Evolutionary conservation across 176 grass and related monocot genomes (phyloP).

Genomic region (Phoenix dactylifera): DNA sequence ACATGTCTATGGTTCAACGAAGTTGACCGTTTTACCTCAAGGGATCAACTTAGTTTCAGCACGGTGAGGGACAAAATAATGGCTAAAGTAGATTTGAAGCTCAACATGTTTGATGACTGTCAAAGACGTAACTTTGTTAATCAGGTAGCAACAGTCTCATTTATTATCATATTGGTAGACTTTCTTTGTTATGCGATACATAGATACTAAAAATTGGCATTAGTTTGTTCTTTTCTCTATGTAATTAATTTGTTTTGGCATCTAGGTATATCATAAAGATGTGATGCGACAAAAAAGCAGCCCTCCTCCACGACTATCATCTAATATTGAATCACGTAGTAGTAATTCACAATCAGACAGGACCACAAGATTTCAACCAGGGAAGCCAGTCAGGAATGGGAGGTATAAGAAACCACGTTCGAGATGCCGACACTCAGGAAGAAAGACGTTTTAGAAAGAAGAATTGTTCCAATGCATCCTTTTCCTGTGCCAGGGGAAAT

Average conservation of each 20-base stretch:
- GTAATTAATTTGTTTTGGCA: neutral
- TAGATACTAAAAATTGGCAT: too few species aligned
- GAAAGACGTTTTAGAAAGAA: neutral
- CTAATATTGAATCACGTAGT: constrained; percentile 6
- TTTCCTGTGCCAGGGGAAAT: neutral
- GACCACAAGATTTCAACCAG: neutral
- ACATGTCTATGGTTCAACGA: constrained; percentile 97
- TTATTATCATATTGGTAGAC: too few species aligned
- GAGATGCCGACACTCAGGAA: neutral
- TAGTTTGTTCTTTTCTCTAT: too few species aligned
- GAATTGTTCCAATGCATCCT: neutral
- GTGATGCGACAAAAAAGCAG: constrained; percentile 53
- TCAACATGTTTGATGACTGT: constrained; percentile 94
- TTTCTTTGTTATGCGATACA: too few species aligned
- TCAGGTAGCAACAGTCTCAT: constrained; percentile 45
- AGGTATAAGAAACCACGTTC: neutral
- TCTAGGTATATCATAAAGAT: constrained; percentile 73
- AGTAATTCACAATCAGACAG: constrained; percentile 33
- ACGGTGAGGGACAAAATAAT: constrained; percentile 88
- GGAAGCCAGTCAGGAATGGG: constrained; percentile 25
- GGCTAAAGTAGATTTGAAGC: constrained; percentile 59
- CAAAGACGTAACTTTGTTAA: constrained; percentile 90
- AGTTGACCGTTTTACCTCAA: constrained; percentile 80
- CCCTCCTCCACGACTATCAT: constrained; percentile 17
- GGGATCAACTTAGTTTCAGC: constrained; percentile 94